These are phyloP conservation scores for Trametes sanguinea DNA, from an alignment of 768 basidiomycete genomes.

Conservation along the genomic window DNA sequence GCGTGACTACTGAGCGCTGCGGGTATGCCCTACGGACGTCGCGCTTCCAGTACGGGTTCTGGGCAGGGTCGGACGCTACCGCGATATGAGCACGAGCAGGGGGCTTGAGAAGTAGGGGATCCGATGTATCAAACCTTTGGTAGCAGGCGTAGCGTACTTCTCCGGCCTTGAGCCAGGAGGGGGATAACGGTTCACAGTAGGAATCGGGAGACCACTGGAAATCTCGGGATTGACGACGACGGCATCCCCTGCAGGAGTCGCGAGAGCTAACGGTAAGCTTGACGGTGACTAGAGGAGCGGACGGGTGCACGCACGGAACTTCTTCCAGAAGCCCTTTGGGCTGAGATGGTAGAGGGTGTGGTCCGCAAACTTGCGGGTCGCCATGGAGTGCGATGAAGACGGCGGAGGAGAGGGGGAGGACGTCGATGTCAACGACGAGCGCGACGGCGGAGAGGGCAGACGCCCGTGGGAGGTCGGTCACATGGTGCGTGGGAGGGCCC, in stretches of 20 bases:
- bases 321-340: slow-evolving; percentile 95
- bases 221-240: slow-evolving; percentile 88
- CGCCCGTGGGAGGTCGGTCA: slow-evolving; percentile 10
- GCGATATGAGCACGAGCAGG: background rate
- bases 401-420: slow-evolving; percentile 7
- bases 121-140: slow-evolving; percentile 58
- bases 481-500: slow-evolving; percentile 1
- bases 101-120: background rate
- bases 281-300: background rate
- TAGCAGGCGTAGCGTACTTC: slow-evolving; percentile 83
- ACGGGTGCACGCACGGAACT: slow-evolving; percentile 67
- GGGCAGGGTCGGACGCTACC: slow-evolving; percentile 79
- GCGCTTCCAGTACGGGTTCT: slow-evolving; percentile 96
- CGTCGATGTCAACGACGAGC: slow-evolving; percentile 7
- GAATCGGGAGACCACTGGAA: slow-evolving; percentile 84
- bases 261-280: background rate
- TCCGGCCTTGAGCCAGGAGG: slow-evolving; percentile 89
- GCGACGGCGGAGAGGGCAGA: slow-evolving; percentile 4
- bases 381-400: slow-evolving; percentile 45
- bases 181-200: slow-evolving; percentile 73
- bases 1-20: slow-evolving; percentile 87
- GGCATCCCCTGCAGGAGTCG: slow-evolving; percentile 63
- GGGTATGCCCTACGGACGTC: slow-evolving; percentile 92
- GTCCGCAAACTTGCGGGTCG: slow-evolving; percentile 80
- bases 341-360: slow-evolving; percentile 88